phyloP scores from a whole-genome alignment of 768 basidiomycete genomes.

The Boletus pseudopeckii region DNA sequence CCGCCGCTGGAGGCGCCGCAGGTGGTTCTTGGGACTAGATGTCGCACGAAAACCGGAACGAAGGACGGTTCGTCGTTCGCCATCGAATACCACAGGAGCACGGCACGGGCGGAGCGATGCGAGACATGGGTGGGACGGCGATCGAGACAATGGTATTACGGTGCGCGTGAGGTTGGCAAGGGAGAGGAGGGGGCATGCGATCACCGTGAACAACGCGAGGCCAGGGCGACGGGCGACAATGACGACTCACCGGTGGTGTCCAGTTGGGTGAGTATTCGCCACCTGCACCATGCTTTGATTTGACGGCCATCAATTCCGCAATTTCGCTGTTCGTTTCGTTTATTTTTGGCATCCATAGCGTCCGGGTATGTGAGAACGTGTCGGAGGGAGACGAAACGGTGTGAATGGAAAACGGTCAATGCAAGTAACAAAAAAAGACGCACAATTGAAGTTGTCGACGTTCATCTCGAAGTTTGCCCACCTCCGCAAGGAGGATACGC shows the following conservation, averaged over 20 bases:
- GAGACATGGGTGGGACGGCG: not conserved
- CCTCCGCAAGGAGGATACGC: slow-evolving; percentile 58
- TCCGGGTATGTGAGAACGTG: not conserved
- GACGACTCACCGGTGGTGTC: slow-evolving; percentile 51
- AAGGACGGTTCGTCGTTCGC: not conserved
- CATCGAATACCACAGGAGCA: not conserved
- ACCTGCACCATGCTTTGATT: slow-evolving; percentile 77
- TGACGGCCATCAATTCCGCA: slow-evolving; percentile 77
- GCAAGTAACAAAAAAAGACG: slow-evolving; percentile 18
- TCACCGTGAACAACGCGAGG: not conserved
- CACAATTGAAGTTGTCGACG: slow-evolving; percentile 55
- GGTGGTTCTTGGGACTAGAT: slow-evolving; percentile 34
- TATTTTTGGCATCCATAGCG: not conserved
- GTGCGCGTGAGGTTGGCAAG: not conserved
- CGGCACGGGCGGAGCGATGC: not conserved
- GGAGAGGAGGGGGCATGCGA: not conserved
- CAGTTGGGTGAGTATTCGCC: slow-evolving; percentile 78
- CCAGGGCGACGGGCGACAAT: not conserved
- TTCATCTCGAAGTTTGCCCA: slow-evolving; percentile 59
- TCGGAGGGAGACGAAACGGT: not conserved
- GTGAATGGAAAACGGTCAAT: not conserved
- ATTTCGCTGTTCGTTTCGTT: slow-evolving; percentile 58
- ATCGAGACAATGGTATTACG: not conserved
- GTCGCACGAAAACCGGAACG: not conserved
- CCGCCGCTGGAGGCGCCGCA: slow-evolving; percentile 37